These are phyloP conservation scores for Chondrostereum purpureum DNA, from an alignment of 1,284 basidiomycete genomes.

Conservation along the genomic window DNA sequence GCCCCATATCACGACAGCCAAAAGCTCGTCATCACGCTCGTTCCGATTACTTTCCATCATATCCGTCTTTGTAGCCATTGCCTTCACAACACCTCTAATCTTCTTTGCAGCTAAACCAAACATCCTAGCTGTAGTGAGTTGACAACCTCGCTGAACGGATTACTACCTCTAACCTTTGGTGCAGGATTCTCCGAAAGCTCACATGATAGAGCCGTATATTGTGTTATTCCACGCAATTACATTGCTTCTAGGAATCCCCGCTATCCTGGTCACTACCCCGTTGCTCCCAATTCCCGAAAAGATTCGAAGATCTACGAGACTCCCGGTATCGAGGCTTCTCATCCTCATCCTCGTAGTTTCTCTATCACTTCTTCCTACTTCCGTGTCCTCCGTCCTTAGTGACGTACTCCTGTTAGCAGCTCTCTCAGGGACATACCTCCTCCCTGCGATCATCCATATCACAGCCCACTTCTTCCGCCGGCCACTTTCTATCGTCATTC, in stretches of 20 bases:
- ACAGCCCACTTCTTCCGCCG: slow-evolving; percentile 61
- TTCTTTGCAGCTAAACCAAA: slow-evolving; percentile 42
- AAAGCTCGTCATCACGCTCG: slow-evolving; percentile 43
- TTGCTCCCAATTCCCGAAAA: slow-evolving; percentile 38
- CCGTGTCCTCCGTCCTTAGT: slow-evolving; percentile 30
- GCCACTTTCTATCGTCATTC: slow-evolving; percentile 62
- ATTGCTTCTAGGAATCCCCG: slow-evolving; percentile 53
- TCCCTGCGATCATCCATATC: slow-evolving; percentile 64
- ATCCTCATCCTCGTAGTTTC: slow-evolving; percentile 32
- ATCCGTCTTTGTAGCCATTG: slow-evolving; percentile 41
- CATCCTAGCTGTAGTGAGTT: slow-evolving; percentile 33
- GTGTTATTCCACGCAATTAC: slow-evolving; percentile 42
- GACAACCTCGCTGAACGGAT: slow-evolving; percentile 3
- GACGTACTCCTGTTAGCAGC: slow-evolving; percentile 43
- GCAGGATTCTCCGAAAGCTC: slow-evolving; percentile 19
- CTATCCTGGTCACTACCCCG: slow-evolving; percentile 51
- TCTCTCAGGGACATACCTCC: slow-evolving; percentile 48
- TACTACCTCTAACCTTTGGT: slow-evolving; percentile 11
- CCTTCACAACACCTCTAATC: slow-evolving; percentile 52
- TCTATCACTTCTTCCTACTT: slow-evolving; percentile 37
- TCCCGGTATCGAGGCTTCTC: slow-evolving; percentile 43
- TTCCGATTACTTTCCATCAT: slow-evolving; percentile 51
- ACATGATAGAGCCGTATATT: slow-evolving; percentile 26
- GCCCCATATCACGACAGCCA: slow-evolving; percentile 30
- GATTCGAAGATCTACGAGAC: slow-evolving; percentile 33